Evolutionary conservation across 2,329 filamentous ascomycete species (phyloP).

Genomic region (Epichloe gansuensis): DNA sequence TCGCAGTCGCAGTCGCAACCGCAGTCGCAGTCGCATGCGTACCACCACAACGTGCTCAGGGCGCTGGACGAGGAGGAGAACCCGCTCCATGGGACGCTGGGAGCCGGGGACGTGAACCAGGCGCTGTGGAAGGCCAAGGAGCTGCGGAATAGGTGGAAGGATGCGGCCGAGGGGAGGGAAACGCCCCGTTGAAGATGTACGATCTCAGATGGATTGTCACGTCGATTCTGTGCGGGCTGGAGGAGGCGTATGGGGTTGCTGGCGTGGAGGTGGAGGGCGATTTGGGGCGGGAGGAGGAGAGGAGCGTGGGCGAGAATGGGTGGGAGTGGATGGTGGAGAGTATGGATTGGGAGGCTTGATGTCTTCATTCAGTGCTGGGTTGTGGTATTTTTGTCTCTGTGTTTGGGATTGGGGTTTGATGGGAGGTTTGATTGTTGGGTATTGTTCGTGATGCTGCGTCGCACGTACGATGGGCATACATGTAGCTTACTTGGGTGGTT

Average conservation of each 20-base stretch:
- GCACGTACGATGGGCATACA: background rate
- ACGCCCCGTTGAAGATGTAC: conserved; percentile 41
- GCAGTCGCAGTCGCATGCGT: conserved; percentile 36
- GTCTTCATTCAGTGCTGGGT: no score
- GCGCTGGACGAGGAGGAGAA: conserved; percentile 45
- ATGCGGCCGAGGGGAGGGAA: conserved; percentile 38
- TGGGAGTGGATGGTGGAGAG: conserved; percentile 30
- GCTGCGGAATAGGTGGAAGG: conserved; percentile 61
- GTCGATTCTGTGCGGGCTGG: conserved; percentile 45
- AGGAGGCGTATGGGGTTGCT: conserved; percentile 43
- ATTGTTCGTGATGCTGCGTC: background rate
- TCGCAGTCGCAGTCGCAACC: no score
- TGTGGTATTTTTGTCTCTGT: background rate
- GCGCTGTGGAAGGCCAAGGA: conserved; percentile 56
- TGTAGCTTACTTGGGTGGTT: no score
- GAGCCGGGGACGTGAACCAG: conserved; percentile 39
- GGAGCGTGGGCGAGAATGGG: conserved; percentile 12
- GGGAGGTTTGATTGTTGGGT: background rate
- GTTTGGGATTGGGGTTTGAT: background rate
- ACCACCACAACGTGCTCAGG: conserved; percentile 57
- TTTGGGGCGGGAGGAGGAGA: conserved; percentile 33
- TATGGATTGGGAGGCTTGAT: conserved; percentile 25
- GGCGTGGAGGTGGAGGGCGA: conserved; percentile 27
- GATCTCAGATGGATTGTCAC: conserved; percentile 48
- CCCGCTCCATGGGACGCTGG: conserved; percentile 45